Conservation (phyloP, 2,329 filamentous ascomycete genomes). For the Chaetomiaceae sp. region DNA sequence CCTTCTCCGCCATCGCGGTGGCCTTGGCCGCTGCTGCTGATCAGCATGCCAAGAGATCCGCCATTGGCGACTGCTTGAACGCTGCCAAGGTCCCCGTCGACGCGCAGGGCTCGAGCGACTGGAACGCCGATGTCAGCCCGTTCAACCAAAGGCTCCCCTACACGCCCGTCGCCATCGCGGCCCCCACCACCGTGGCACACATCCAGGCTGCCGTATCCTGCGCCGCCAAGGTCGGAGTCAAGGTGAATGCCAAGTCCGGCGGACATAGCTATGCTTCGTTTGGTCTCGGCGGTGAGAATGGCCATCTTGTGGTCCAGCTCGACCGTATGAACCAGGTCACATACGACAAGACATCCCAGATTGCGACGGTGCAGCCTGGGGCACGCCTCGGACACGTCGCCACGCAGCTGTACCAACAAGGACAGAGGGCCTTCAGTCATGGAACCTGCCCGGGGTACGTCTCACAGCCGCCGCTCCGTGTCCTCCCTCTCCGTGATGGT, state of each 20-base stretch:
- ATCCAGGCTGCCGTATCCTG: slow-evolving; percentile 43
- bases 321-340: slow-evolving; percentile 38
- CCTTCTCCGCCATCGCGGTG: slow-evolving; percentile 15
- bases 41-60: slow-evolving; percentile 19
- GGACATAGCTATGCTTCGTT: slow-evolving; percentile 48
- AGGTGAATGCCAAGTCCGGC: slow-evolving; percentile 43
- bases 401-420: slow-evolving; percentile 33
- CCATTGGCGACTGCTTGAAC: slow-evolving; percentile 27
- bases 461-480: background rate
- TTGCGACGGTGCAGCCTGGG: slow-evolving; percentile 45
- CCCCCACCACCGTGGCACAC: slow-evolving; percentile 37
- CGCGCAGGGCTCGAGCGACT: slow-evolving; percentile 19
- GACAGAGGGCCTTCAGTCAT: slow-evolving; percentile 39
- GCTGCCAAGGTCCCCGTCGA: slow-evolving; percentile 25
- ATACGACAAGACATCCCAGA: slow-evolving; percentile 33
- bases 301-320: slow-evolving; percentile 43
- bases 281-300: slow-evolving; percentile 43
- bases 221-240: slow-evolving; percentile 35
- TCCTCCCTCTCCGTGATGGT: slow-evolving; percentile 10
- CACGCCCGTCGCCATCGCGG: slow-evolving; percentile 39
- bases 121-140: slow-evolving; percentile 23
- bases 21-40: slow-evolving; percentile 22
- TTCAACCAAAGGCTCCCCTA: slow-evolving; percentile 27
- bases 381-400: slow-evolving; percentile 45
- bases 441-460: slow-evolving; percentile 47